These are phyloP conservation scores for Seiridium cupressi DNA, from an alignment of 2,329 filamentous ascomycete species.

Conservation along the genomic window DNA sequence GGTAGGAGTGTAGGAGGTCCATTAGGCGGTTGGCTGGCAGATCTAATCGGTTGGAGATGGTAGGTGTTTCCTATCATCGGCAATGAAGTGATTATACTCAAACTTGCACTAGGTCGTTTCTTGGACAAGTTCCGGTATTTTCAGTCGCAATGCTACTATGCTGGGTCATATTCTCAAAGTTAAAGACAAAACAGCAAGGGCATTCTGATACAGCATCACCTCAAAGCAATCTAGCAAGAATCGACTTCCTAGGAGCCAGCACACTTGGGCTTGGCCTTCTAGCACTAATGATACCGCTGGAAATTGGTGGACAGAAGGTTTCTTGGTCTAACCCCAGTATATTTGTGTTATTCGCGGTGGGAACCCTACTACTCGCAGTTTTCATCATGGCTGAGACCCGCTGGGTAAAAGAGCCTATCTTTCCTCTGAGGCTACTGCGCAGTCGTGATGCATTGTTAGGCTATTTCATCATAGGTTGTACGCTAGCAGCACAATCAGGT, in stretches of 20 bases:
- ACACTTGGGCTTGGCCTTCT: neutral
- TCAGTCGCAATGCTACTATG: constrained; percentile 43
- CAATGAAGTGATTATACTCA: neutral
- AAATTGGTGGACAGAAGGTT: neutral
- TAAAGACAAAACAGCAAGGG: neutral
- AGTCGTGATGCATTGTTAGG: neutral
- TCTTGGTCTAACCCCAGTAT: neutral
- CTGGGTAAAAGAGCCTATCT: neutral
- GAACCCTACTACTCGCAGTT: neutral
- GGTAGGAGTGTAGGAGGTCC: constrained; percentile 52
- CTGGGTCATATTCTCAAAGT: constrained; percentile 25
- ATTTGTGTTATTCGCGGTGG: neutral
- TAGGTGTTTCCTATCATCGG: neutral
- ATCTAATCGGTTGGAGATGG: constrained; percentile 64
- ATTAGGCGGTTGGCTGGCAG: constrained; percentile 59
- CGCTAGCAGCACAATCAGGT: neutral
- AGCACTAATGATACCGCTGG: neutral
- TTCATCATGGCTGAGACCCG: neutral
- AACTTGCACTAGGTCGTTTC: constrained; percentile 45
- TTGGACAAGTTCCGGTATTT: constrained; percentile 55
- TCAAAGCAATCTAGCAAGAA: neutral
- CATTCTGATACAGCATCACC: neutral
- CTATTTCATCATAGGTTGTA: neutral
- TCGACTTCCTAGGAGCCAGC: neutral
- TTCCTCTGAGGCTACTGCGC: neutral